Conservation (phyloP, 495 filamentous ascomycete species). For the Annulohypoxylon moriforme region DNA sequence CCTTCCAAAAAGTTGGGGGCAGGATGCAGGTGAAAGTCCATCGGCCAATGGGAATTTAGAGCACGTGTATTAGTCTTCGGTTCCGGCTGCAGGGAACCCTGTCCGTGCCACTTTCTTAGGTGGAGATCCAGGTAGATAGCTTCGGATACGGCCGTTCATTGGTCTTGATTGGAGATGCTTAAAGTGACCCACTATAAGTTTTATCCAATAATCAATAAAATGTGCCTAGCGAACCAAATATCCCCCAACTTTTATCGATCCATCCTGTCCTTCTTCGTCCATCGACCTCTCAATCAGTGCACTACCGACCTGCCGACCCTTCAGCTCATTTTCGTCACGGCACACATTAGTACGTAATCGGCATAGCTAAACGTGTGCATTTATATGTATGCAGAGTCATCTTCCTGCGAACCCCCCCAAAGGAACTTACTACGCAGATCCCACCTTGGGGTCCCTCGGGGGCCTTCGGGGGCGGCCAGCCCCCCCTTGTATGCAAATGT, state of each 20-base stretch:
- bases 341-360: conserved; percentile 2
- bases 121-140: conserved; percentile 22
- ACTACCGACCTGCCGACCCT: background rate
- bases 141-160: conserved; percentile 41
- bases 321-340: conserved; percentile 22
- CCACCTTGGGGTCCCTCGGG: conserved; percentile 17
- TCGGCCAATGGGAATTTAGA: conserved; percentile 24
- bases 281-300: conserved; percentile 19
- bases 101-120: conserved; percentile 19
- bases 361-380: background rate
- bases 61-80: conserved; percentile 30
- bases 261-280: background rate
- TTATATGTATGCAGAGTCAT: background rate
- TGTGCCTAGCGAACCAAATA: conserved; percentile 11
- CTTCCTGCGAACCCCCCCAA: conserved; percentile 6
- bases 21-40: conserved; percentile 25
- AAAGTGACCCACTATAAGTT: conserved; percentile 18
- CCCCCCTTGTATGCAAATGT: conserved; percentile 3
- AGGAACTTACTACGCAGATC: conserved; percentile 26
- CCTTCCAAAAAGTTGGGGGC: conserved; percentile 18
- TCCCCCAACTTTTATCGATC: conserved; percentile 25
- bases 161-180: conserved; percentile 40
- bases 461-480: conserved; percentile 16
- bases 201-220: conserved; percentile 26
- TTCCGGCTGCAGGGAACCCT: conserved; percentile 36